Evolutionary conservation across 1,284 basidiomycete genomes (phyloP).

Genomic region (Sporisorium iseilematis-ciliati): DNA sequence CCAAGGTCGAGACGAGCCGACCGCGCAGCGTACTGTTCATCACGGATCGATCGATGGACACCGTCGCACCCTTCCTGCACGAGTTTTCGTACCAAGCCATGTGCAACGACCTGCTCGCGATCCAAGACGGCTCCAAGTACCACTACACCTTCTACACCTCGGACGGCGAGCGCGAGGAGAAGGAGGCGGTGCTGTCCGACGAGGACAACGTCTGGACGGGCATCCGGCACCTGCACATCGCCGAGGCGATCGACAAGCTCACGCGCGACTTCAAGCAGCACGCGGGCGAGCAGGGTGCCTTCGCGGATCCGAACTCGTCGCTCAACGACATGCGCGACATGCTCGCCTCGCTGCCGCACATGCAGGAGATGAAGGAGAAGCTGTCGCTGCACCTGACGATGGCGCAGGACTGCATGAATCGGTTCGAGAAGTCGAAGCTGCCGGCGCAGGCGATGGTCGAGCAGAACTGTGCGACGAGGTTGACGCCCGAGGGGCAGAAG

Average conservation of each 20-base stretch:
- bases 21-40: slow-evolving; percentile 88
- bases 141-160: slow-evolving; percentile 74
- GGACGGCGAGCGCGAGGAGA: slow-evolving; percentile 83
- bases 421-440: slow-evolving; percentile 90
- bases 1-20: slow-evolving; percentile 77
- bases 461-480: slow-evolving; percentile 74
- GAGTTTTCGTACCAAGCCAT: slow-evolving; percentile 99
- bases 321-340: slow-evolving; percentile 99
- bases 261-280: slow-evolving; percentile 95
- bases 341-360: slow-evolving; percentile 94
- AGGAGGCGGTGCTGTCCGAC: slow-evolving; percentile 85
- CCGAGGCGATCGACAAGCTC: slow-evolving; percentile 95
- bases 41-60: slow-evolving; percentile 95
- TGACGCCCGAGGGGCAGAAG: slow-evolving; percentile 65
- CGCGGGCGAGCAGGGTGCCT: slow-evolving; percentile 90
- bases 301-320: slow-evolving; percentile 77
- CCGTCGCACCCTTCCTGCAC: slow-evolving; percentile 88
- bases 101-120: slow-evolving; percentile 91
- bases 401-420: slow-evolving; percentile 95
- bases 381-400: slow-evolving; percentile 96
- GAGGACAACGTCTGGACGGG: slow-evolving; percentile 90
- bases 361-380: slow-evolving; percentile 94
- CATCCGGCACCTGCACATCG: slow-evolving; percentile 96
- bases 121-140: slow-evolving; percentile 84
- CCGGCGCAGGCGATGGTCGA: slow-evolving; percentile 90